Conservation (phyloP, 306 rosid species). For the Vigna trinervia region DNA sequence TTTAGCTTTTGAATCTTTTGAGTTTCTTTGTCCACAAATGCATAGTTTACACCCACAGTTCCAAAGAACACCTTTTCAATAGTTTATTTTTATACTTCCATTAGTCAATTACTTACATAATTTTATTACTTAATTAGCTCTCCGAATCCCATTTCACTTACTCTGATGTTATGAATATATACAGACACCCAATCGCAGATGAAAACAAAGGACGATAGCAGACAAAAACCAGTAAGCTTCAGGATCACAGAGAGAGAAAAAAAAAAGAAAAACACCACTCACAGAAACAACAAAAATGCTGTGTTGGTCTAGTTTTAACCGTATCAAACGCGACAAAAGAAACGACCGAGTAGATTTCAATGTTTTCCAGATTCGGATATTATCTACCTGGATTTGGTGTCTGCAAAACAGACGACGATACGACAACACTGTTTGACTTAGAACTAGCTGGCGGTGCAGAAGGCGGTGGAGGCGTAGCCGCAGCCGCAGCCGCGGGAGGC, state of each 20-base stretch:
- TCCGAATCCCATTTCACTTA: constrained; percentile 47
- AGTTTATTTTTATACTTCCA: constrained; percentile 24
- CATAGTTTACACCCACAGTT: constrained; percentile 49
- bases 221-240: constrained; percentile 81
- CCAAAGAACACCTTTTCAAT: constrained; percentile 42
- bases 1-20: constrained; percentile 64
- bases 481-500: background rate
- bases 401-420: constrained; percentile 54
- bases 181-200: constrained; percentile 26
- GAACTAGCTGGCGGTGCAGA: constrained; percentile 31
- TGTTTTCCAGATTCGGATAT: constrained; percentile 34
- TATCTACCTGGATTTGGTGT: constrained; percentile 66
- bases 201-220: constrained; percentile 59
- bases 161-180: constrained; percentile 24
- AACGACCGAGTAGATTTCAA: constrained; percentile 23
- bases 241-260: constrained; percentile 42
- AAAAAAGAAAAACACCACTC: constrained; percentile 7
- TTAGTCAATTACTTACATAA: constrained; percentile 3
- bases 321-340: constrained; percentile 57
- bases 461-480: background rate
- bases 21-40: constrained; percentile 50
- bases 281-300: constrained; percentile 32
- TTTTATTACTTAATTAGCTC: constrained; percentile 48
- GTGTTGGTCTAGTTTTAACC: constrained; percentile 41
- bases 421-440: constrained; percentile 50